Base-by-base conservation (phyloP, 2,329 filamentous ascomycete species). In the Alternaria rosae region DNA sequence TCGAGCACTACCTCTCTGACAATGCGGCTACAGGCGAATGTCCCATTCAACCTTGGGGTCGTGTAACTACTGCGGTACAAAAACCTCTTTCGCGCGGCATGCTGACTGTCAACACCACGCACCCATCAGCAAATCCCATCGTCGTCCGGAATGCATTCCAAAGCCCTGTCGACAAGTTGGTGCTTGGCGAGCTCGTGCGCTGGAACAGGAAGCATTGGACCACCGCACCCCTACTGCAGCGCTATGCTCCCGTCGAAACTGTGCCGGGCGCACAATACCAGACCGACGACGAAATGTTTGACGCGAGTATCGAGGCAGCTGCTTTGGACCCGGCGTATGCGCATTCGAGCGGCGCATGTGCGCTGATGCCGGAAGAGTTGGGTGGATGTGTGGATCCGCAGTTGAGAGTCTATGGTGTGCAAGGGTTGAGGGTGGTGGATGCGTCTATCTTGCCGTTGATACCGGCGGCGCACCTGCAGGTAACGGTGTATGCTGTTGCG, bases 141-240 rank as follows among this genome's bases (percentile, higher is more conserved):
- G 59, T 78, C 23, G 57, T 74, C 30, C 75, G 67, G 44, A 71
- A 71, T 47, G 69, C 77, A 13, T 74, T 64, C 35, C 59, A 70
- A 13, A 76, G 79, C 60, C 76, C 76, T 4, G 57, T 76, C 12
- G 79, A 81, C 50, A 62, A 68, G 10, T 57, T 67, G 17, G 59
- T 79, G 9, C 54, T 79, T 1, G 66, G 74, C 3, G 72, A 70
- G 20, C 68, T 75, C 7, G 57, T 79, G 4, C 70, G 75, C 20
- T 76, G 66, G 61, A 78, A 78, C 42, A 71, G 79, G 4, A 50
- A 64, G 28, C 76, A 76, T 56, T 74, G 72, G 64, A 67, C 70
- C 21, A 67, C 66, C 5, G 59, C 64, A 10, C 66, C 70, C 0
- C 72, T 80, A 47, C 72, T 81, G 54, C 51, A 65, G 17, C 61